Base-by-base conservation (phyloP, 805 yeast genomes). In the Kluyveromyces starmeri region DNA sequence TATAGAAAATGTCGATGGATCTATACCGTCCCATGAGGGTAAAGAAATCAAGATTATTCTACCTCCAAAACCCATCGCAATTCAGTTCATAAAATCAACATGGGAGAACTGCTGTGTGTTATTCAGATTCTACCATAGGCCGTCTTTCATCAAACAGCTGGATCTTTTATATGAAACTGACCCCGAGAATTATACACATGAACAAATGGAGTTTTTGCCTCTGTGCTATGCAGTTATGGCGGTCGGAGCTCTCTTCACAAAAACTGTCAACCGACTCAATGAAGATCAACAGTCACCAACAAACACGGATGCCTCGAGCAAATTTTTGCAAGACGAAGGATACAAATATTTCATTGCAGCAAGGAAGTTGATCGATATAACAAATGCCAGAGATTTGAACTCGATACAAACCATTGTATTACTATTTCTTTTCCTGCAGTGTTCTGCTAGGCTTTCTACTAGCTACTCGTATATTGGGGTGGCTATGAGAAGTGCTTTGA, bases 401-500 rank as follows among this genome's bases (percentile, higher is more conserved):
- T 78, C 92, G 8, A 83, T 85, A 41, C 95, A 86, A 58, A 78
- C 95, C 0, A 76, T 84, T 25, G 80, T 85, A 21, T 81, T 86
- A 89, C 65, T 86, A 66, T 79, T 84, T 27, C 67, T 86, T 43
- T 86, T 85, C 54, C 62, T 88, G 35, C 96, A 86, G 57, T 85
- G 94, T 52, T 81, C 94, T 2, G 95, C 96, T 0, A 67, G 95
- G 38, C 62, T 86, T 35, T 81, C 94, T 0, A 84, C 95, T 0
- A 86, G 96, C 57, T 86, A 86, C 55, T 78, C 94, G 0, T 86
- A 84, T 55, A 83, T 86, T 43, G 96, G 96, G 7, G 80, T 84
- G 30, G 96, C 94, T 0, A 63, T 86, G 43, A 65, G 96, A 49
- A 79, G 89, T 27, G 94, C 94, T 0, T 56, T 86, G 34, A 70